Conservation (phyloP, 306 rosid species). For the Acacia acuminata region DNA sequence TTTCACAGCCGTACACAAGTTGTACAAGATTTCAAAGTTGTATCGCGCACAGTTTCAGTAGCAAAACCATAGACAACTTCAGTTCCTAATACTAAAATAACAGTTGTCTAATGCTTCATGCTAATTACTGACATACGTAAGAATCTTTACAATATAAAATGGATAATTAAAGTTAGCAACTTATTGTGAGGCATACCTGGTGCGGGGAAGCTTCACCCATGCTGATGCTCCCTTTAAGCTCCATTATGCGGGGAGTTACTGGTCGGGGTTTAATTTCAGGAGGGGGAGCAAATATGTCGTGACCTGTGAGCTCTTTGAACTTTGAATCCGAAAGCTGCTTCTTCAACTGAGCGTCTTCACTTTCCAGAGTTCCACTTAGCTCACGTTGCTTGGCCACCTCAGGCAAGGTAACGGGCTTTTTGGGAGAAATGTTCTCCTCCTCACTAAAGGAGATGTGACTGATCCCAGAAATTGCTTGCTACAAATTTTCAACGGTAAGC, state of each 20-base stretch:
- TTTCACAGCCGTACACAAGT: neutral
- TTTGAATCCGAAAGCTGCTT: slow-evolving; percentile 74
- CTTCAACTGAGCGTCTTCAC: slow-evolving; percentile 49
- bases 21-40: neutral
- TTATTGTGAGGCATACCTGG: slow-evolving; percentile 48
- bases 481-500: slow-evolving; percentile 1
- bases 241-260: slow-evolving; percentile 40
- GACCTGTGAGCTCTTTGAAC: slow-evolving; percentile 82
- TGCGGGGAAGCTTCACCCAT: slow-evolving; percentile 52
- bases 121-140: neutral
- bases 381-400: slow-evolving; percentile 98
- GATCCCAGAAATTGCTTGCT: slow-evolving; percentile 71
- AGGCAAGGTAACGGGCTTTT: slow-evolving; percentile 66
- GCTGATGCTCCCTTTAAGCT: slow-evolving; percentile 50
- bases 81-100: neutral
- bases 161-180: slow-evolving; percentile 40
- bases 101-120: neutral
- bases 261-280: slow-evolving; percentile 64
- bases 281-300: slow-evolving; percentile 84
- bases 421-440: slow-evolving; percentile 64
- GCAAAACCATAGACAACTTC: neutral
- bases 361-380: slow-evolving; percentile 70
- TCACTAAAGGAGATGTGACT: slow-evolving; percentile 81
- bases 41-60: neutral
- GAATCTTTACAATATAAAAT: neutral